A percentile compares a stretch with the other conserved stretches of the same genome.
Conservation (phyloP, 495 filamentous ascomycete species). For the Rusavskia elegans region DNA sequence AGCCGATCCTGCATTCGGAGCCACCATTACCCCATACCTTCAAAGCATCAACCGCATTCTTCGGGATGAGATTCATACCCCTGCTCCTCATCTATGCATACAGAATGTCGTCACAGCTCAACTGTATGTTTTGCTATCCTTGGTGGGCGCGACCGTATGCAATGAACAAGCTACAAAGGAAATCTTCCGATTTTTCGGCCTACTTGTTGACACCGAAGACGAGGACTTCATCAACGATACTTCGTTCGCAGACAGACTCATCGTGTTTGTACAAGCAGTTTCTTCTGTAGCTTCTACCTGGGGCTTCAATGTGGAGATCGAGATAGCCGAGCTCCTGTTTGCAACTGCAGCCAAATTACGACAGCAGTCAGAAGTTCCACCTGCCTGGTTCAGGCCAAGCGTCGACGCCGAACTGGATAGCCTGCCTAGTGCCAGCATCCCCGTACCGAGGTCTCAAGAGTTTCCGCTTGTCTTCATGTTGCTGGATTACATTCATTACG, state of each 20-base stretch:
- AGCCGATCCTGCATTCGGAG: constrained; percentile 31
- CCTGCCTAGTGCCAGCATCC: constrained; percentile 33
- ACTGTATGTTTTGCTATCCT: constrained; percentile 72
- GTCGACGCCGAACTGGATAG: constrained; percentile 26
- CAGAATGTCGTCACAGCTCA: constrained; percentile 67
- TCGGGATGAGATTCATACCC: constrained; percentile 74
- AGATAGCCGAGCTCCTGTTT: constrained; percentile 83
- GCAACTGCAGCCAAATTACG: constrained; percentile 90
- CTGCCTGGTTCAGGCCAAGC: constrained; percentile 63
- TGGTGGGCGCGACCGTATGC: constrained; percentile 64
- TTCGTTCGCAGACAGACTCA: constrained; percentile 67
- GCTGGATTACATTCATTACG: constrained; percentile 90
- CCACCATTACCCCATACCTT: constrained; percentile 37
- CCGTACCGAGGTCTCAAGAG: constrained; percentile 33
- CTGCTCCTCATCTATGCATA: constrained; percentile 77
- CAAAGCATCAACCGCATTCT: constrained; percentile 62
- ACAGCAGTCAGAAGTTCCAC: constrained; percentile 65
- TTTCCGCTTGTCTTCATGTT: constrained; percentile 92
- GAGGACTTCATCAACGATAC: constrained; percentile 79
- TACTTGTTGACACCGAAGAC: constrained; percentile 87
- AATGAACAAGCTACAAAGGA: constrained; percentile 67
- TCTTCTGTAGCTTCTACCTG: constrained; percentile 42
- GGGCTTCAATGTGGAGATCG: constrained; percentile 56
- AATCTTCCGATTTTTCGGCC: constrained; percentile 71
- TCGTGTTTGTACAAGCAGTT: constrained; percentile 54